Evolutionary conservation across 305 asterid genomes (phyloP), one percentile per base, ranked within the genome.

Genomic region (Nicotiana rustica): DNA sequence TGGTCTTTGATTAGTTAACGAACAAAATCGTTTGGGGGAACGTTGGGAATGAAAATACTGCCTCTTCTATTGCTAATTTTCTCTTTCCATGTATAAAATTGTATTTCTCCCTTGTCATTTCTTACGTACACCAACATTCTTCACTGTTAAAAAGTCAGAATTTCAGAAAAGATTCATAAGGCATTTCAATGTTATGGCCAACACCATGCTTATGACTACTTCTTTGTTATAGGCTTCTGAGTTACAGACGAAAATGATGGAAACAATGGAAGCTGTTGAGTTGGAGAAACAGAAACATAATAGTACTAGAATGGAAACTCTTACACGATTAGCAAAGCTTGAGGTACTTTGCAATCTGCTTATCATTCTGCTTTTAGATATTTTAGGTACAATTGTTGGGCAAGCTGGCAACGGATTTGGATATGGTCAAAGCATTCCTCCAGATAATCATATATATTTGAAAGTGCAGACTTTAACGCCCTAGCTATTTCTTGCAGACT

Each of bases 201-300:
- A 29, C 65, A 29, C 29, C 65, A 29, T 52, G 10, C 47, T 25
- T 55, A 52, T 55, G 25, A 52, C 9, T 29, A 52, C 65, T 75
- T 52, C 47, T 52, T 75, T 29, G 78, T 85, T 86, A 83, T 89
- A 96, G 99, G 99, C 99, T 82, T 93, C 98, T 55, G 96, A 94
- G 82, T 67, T 94, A 71, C 98, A 96, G 91, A 88, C 90, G 55
- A 91, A 97, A 62, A 92, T 92, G 97, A 93, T 96, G 96, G 98
- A 94, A 89, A 88, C 88, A 85, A 92, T 96, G 98, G 97, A 94
- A 83, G 98, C 99, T 79, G 99, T 90, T 86, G 99, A 96, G 57
- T 77, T 91, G 67, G 99, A 94, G 92, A 94, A 94, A 92, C 97
- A 91, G 88, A 96, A 93, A 79, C 99, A 96, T 87, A 94, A 96